Evolutionary conservation across 2,329 filamentous ascomycete genomes (phyloP).

Genomic region (Fusarium duplospermum): DNA sequence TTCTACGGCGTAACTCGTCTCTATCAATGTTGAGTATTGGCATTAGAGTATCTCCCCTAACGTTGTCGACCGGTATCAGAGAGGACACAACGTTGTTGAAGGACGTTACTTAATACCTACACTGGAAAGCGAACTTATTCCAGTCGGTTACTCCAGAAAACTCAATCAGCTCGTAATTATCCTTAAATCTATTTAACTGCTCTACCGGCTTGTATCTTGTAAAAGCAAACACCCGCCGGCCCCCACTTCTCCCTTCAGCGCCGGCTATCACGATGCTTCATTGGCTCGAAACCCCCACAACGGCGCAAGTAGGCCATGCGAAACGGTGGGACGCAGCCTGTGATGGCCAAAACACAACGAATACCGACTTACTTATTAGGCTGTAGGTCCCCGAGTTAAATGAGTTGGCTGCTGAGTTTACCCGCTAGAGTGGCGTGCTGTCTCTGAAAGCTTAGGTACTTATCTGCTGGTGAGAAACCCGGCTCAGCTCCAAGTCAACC

Average conservation of each 20-base stretch:
- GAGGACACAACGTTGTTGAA: background rate
- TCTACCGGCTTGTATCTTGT: background rate
- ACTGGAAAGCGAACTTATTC: background rate
- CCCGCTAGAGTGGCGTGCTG: slow-evolving; percentile 13
- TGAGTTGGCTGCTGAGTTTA: slow-evolving; percentile 12
- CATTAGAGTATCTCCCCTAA: background rate
- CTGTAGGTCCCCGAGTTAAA: slow-evolving; percentile 10
- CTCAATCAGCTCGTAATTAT: background rate
- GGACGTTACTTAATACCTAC: background rate
- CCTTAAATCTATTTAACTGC: background rate
- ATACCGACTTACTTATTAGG: slow-evolving; percentile 12
- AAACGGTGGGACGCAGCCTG: slow-evolving; percentile 31
- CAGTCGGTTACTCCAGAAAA: background rate
- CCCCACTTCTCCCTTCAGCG: slow-evolving; percentile 18
- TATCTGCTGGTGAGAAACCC: background rate
- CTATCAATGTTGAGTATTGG: background rate
- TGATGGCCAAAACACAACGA: slow-evolving; percentile 8
- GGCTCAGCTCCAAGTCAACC: background rate
- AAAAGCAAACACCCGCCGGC: background rate
- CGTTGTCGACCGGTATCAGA: background rate
- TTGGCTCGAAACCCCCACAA: slow-evolving; percentile 41
- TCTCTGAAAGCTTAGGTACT: slow-evolving; percentile 4
- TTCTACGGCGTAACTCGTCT: background rate
- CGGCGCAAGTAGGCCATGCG: slow-evolving; percentile 8
- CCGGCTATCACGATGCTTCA: slow-evolving; percentile 12